Percentiles rank a stretch among this genome's conserved stretches.
phyloP scores from a whole-genome alignment of 1,284 basidiomycete genomes.

The Gomphus bonarii region DNA sequence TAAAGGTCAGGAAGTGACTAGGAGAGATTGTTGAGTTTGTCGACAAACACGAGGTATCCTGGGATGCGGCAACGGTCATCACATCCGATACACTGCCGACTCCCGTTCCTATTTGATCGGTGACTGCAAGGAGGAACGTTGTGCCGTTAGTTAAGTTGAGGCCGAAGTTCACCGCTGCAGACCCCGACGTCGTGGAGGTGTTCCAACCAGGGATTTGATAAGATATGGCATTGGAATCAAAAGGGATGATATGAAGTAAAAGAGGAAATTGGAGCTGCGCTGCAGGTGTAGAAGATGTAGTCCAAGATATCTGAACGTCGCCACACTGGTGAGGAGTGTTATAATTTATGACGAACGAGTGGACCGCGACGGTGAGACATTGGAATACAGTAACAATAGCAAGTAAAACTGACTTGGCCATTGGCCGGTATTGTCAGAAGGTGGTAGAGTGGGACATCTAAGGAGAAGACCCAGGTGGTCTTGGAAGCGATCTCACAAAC shows the following conservation, averaged over 20 bases:
- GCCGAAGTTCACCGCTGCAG: not conserved
- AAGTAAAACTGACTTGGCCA: slow-evolving; percentile 2
- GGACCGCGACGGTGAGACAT: not conserved
- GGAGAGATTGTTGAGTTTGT: not conserved
- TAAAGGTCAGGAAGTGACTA: not conserved
- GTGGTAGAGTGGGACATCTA: not conserved
- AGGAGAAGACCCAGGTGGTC: not conserved
- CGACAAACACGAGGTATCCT: slow-evolving; percentile 3
- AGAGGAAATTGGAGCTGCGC: slow-evolving; percentile 6
- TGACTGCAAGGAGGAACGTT: slow-evolving; percentile 3
- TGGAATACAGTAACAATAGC: slow-evolving; percentile 1
- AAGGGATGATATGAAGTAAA: slow-evolving; percentile 6
- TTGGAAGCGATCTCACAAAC: not conserved
- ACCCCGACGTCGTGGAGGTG: slow-evolving; percentile 1
- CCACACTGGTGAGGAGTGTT: slow-evolving; percentile 7
- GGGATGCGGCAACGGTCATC: not conserved
- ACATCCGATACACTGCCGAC: not conserved
- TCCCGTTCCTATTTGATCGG: slow-evolving; percentile 1
- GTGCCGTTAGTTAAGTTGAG: not conserved
- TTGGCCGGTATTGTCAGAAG: not conserved
- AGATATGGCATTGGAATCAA: not conserved
- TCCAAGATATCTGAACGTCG: slow-evolving; percentile 4
- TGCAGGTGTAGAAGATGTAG: not conserved
- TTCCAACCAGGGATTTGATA: slow-evolving; percentile 1
- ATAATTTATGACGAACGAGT: not conserved